These are phyloP conservation scores for Heritiera littoralis DNA, from an alignment of 345 rosid genomes.

Conservation along the genomic window DNA sequence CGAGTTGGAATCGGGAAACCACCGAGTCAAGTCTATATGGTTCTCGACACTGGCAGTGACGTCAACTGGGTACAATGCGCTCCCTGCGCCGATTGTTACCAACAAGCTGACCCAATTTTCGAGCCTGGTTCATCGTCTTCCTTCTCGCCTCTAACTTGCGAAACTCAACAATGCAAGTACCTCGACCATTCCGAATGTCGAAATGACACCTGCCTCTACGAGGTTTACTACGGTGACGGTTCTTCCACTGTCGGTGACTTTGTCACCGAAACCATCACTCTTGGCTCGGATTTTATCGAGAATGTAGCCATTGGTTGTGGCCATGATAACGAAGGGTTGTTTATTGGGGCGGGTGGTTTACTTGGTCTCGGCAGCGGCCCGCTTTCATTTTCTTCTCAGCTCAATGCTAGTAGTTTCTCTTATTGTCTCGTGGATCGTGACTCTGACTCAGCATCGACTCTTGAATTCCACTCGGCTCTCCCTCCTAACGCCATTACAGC, in stretches of 20 bases:
- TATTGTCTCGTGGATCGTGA: conserved; percentile 91
- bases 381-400: conserved; percentile 76
- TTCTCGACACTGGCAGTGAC: conserved; percentile 86
- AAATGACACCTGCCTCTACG: conserved; percentile 66
- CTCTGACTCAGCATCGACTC: conserved; percentile 72
- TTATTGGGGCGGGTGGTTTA: conserved; percentile 82
- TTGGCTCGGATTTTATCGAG: conserved; percentile 54
- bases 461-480: conserved; percentile 52
- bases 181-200: conserved; percentile 72
- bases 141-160: conserved; percentile 61
- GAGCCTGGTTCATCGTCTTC: conserved; percentile 71
- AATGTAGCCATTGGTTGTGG: conserved; percentile 84
- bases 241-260: conserved; percentile 85
- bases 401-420: conserved; percentile 62
- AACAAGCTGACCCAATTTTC: conserved; percentile 81
- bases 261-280: conserved; percentile 67
- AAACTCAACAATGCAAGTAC: conserved; percentile 52
- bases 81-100: conserved; percentile 87
- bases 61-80: conserved; percentile 87
- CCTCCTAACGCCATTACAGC: conserved; percentile 57
- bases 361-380: conserved; percentile 88
- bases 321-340: conserved; percentile 76
- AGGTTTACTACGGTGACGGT: conserved; percentile 88
- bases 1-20: conserved; percentile 82
- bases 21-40: conserved; percentile 67